Base-by-base conservation (phyloP, 495 filamentous ascomycete genomes). In the Xylaria intraflava region DNA sequence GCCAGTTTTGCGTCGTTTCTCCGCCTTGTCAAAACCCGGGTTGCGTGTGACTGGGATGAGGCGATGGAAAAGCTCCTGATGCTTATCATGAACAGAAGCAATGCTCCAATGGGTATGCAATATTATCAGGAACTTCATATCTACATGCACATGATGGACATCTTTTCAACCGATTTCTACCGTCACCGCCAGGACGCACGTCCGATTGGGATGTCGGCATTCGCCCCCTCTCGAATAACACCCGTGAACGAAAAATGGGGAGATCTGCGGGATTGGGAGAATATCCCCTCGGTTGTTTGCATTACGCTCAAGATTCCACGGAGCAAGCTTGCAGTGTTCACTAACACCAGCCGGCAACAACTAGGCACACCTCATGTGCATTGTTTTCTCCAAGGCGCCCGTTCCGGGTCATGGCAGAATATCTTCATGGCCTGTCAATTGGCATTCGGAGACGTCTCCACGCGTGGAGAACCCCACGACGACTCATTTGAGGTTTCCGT, bases 281-380 rank as follows among this genome's bases (percentile, higher is more conserved):
- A 62, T 11, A 61, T 72, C 8, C 73, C 71, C 0, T 17, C 55
- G 2, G 50, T 58, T 16, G 55, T 75, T 16, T 69, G 65, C 19
- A 54, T 74, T 16, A 75, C 71, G 6, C 52, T 75, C 24, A 55
- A 61, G 3, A 56, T 76, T 19, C 69, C 72, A 19, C 47, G 61
- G 5, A 43, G 29, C 2, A 51, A 40, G 17, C 41, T 50, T 6
- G 14, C 6, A 29, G 44, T 38, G 4, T 27, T 56, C 30, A 27
- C 29, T 0, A 17, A 51, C n/a, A 33, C 39, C 4, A n/a, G 26
- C n/a, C 52, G 8, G 55, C 41, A 6, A 0, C 11, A 50, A 11
- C 1, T 40, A 5, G 31, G 22, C 16, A 49, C 47, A 30, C 47
- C 35, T n/a, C 20, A 42, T 30, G 42, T 64, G 24, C 58, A 64